phyloP scores from a whole-genome alignment of 1,284 basidiomycete species.

The Amylostereum chailletii region DNA sequence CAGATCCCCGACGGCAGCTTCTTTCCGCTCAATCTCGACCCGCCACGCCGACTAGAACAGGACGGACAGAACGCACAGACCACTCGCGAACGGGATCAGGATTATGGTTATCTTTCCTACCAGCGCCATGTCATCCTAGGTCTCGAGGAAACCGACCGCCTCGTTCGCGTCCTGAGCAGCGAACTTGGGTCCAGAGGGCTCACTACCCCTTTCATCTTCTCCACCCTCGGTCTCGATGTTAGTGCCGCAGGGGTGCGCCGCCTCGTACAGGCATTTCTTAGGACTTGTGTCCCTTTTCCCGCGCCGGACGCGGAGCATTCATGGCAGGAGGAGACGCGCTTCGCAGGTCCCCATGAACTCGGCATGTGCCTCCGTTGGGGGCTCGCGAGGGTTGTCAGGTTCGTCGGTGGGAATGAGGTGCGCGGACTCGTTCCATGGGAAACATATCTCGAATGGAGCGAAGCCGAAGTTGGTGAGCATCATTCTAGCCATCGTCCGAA shows the following conservation, averaged over 20 bases:
- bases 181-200: constrained; percentile 72
- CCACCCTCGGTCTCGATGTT: constrained; percentile 77
- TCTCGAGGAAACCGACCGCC: constrained; percentile 61
- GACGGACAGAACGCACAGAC: no score
- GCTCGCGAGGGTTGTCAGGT: constrained; percentile 61
- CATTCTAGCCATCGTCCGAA: neutral
- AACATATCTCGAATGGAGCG: constrained; percentile 68
- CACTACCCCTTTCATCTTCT: constrained; percentile 85
- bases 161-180: constrained; percentile 62
- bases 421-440: constrained; percentile 75
- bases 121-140: constrained; percentile 68
- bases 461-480: constrained; percentile 63
- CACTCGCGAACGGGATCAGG: constrained; percentile 25
- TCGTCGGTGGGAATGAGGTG: constrained; percentile 55
- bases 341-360: constrained; percentile 79
- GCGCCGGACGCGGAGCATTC: constrained; percentile 39
- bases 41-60: constrained; percentile 13
- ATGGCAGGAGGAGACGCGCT: constrained; percentile 73
- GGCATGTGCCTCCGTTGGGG: constrained; percentile 86
- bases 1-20: constrained; percentile 57
- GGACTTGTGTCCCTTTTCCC: constrained; percentile 36
- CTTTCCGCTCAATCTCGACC: constrained; percentile 48
- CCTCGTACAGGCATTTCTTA: constrained; percentile 70
- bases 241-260: constrained; percentile 61
- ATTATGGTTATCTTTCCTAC: constrained; percentile 69